These are phyloP conservation scores for Diaporthe ilicicola DNA, from an alignment of 2,329 filamentous ascomycete species.

Conservation along the genomic window DNA sequence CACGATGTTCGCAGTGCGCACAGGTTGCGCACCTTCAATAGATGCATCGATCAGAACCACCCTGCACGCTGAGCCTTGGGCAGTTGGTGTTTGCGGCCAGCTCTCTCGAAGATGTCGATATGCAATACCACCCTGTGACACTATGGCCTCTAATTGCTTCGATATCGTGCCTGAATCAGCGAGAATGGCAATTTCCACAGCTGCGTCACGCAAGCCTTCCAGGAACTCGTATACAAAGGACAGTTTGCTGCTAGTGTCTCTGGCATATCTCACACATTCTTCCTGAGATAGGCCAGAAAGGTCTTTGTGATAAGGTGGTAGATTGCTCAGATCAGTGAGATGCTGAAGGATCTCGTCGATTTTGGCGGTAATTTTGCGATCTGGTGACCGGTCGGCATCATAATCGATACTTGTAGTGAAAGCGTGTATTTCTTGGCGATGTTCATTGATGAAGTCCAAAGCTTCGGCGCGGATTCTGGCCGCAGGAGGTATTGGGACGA, in stretches of 20 bases:
- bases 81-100: conserved; percentile 31
- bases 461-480: conserved; percentile 62
- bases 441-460: conserved; percentile 55
- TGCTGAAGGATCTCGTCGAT: conserved; percentile 61
- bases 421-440: conserved; percentile 52
- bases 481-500: conserved; percentile 66
- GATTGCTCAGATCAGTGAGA: conserved; percentile 65
- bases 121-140: conserved; percentile 50
- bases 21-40: background rate
- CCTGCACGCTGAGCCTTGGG: conserved; percentile 27
- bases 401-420: conserved; percentile 55
- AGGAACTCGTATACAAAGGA: conserved; percentile 67
- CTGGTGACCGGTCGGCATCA: conserved; percentile 50
- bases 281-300: conserved; percentile 50
- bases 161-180: conserved; percentile 58
- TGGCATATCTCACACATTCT: conserved; percentile 60
- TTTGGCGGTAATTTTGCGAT: conserved; percentile 49
- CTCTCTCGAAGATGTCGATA: conserved; percentile 37
- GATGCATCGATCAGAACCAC: conserved; percentile 28
- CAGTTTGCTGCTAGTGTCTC: conserved; percentile 67
- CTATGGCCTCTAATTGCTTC: conserved; percentile 60
- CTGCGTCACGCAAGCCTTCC: conserved; percentile 49
- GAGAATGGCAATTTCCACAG: conserved; percentile 62
- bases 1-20: conserved; percentile 48
- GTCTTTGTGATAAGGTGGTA: conserved; percentile 61